Base-by-base conservation (phyloP, 140 eudicot genomes). In the Senecio squalidus region DNA sequence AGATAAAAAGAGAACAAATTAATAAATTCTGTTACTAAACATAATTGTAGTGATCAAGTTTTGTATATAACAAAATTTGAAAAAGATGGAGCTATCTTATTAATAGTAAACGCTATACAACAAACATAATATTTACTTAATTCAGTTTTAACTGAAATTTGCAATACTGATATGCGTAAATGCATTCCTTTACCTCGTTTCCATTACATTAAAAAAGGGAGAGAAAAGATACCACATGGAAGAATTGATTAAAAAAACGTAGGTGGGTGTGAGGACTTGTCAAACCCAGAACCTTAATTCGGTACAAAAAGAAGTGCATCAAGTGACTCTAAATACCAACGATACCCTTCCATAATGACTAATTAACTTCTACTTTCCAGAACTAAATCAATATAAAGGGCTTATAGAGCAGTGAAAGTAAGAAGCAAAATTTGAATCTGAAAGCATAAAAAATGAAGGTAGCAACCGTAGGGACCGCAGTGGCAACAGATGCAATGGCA, bases 391-490 rank as follows among this genome's bases (percentile, higher is more conserved):
- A 6, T 33, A 9, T 33, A 10, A 31, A 10, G 38, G 38, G 9
- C 9, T 31, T 31, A 31, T 31, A 31, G 10, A 31, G 10, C 10
- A 6, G 2, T 7, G 2, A 16, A 31, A 25, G 30, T 3, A 17
- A 40, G 30, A 38, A 51, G 41, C 16, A 24, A 34, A 22, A 27
- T 22, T 46, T 26, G 5, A 43, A 41, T 1, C n/a, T 59, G 49
- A 3, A 31, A 40, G 4, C 14, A 26, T 23, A 10, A 34, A 34
- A 33, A 34, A 34, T 17, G 26, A 64, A 58, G 65, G 21, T 30
- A 47, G 83, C 22, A 47, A 80, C 89, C 73, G 90, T 84, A 60
- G 94, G 94, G 38, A 84, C 63, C 22, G 96, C 86, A 75, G 69
- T 66, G 62, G 60, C 88, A 49, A 86, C 88, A 66, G 94, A 76